These are phyloP conservation scores for Letharia columbiana DNA, from an alignment of 495 filamentous ascomycete species.

Conservation along the genomic window DNA sequence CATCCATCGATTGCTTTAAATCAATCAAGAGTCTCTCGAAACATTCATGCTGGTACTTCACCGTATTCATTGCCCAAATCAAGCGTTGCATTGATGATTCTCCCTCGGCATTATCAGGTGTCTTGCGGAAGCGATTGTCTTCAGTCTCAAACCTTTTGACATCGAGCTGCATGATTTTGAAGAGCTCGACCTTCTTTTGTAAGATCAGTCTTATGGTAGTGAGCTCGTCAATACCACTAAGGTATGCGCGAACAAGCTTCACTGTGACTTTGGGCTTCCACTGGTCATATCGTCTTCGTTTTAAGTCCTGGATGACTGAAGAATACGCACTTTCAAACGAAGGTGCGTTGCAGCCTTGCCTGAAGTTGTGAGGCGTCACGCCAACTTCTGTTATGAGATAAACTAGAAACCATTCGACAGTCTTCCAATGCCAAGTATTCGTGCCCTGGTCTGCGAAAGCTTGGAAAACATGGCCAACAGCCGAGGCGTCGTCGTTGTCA, in stretches of 20 bases:
- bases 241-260: constrained; percentile 27
- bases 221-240: constrained; percentile 28
- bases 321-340: constrained; percentile 25
- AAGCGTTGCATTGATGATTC: constrained; percentile 21
- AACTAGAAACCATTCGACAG: constrained; percentile 29
- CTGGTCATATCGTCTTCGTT: constrained; percentile 25
- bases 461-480: constrained; percentile 25
- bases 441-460: constrained; percentile 29
- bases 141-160: constrained; percentile 26
- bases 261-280: constrained; percentile 28
- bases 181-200: constrained; percentile 25
- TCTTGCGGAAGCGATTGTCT: constrained; percentile 18
- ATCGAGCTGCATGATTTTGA: constrained; percentile 25
- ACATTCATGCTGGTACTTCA: constrained; percentile 21
- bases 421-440: constrained; percentile 27
- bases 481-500: constrained; percentile 27
- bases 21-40: constrained; percentile 25
- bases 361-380: constrained; percentile 24
- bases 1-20: constrained; percentile 24
- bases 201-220: constrained; percentile 23
- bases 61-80: constrained; percentile 21
- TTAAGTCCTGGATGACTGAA: constrained; percentile 28
- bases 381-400: constrained; percentile 29
- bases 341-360: constrained; percentile 28
- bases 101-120: constrained; percentile 21